Evolutionary conservation across 495 filamentous ascomycete species (phyloP).

Genomic region (Neurospora sp.): DNA sequence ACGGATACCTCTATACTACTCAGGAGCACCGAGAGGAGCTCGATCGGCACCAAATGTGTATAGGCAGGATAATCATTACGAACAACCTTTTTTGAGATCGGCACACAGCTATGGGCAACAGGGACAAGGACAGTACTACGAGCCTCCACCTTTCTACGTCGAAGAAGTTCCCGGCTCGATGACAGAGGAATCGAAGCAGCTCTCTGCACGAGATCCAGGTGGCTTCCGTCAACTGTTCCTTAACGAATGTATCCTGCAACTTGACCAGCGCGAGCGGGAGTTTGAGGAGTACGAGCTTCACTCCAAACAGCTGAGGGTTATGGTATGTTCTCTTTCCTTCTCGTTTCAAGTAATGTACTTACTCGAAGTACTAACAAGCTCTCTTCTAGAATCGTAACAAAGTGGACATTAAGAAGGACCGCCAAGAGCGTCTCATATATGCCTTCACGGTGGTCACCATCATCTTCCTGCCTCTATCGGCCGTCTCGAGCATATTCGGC

Average conservation of each 20-base stretch:
- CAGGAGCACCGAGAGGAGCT: not conserved
- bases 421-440: conserved; percentile 40
- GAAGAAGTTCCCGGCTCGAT: not conserved
- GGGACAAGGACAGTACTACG: not conserved
- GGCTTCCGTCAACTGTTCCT: conserved; percentile 21
- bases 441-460: conserved; percentile 54
- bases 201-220: conserved; percentile 16
- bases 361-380: not conserved
- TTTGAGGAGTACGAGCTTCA: conserved; percentile 6
- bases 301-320: conserved; percentile 7
- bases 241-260: conserved; percentile 15
- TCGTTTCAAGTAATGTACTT: not conserved
- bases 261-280: conserved; percentile 6
- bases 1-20: not conserved
- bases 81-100: not conserved
- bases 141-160: not conserved
- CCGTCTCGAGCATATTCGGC: conserved; percentile 53
- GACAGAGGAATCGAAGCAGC: conserved; percentile 8
- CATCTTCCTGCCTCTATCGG: conserved; percentile 51
- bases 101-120: not conserved
- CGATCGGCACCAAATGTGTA: not conserved
- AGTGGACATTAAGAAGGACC: conserved; percentile 30
- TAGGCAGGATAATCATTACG: not conserved
- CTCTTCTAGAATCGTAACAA: conserved; percentile 21
- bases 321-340: conserved; percentile 7